Evolutionary conservation across 73 alveolate genomes (phyloP).

Genomic region (Paramecium octaurelia): DNA sequence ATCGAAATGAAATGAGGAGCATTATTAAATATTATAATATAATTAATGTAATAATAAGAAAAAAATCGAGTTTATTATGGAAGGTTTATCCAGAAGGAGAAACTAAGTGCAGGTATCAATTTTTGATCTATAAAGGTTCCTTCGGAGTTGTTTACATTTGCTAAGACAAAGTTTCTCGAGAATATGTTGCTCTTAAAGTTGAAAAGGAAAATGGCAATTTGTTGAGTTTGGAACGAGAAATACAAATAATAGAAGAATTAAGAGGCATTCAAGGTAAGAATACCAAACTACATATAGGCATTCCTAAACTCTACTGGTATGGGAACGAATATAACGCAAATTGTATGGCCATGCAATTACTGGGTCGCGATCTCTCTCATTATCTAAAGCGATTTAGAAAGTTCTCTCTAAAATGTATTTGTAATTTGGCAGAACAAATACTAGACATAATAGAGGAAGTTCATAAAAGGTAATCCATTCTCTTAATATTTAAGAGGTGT

Average conservation of each 20-base stretch:
- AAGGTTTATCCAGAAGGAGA: constrained; percentile 13
- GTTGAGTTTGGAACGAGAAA: constrained; percentile 32
- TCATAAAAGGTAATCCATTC: constrained; percentile 23
- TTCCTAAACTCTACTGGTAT: constrained; percentile 57
- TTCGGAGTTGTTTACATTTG: constrained; percentile 91
- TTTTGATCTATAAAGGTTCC: constrained; percentile 76
- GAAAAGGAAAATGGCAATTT: constrained; percentile 57
- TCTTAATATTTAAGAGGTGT: constrained; percentile 49
- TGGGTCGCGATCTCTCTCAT: constrained; percentile 44
- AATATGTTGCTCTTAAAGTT: constrained; percentile 73
- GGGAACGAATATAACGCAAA: constrained; percentile 1
- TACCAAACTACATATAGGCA: background rate
- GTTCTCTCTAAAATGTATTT: background rate
- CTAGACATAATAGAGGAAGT: constrained; percentile 27
- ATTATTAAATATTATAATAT: background rate
- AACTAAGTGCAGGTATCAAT: background rate
- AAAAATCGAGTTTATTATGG: background rate
- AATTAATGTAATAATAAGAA: constrained; percentile 42
- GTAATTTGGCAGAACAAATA: constrained; percentile 41
- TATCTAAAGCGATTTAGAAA: background rate
- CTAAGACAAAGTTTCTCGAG: constrained; percentile 72
- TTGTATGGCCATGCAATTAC: constrained; percentile 29
- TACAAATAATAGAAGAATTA: constrained; percentile 23
- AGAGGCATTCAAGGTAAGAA: constrained; percentile 18
- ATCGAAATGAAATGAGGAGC: constrained; percentile 2